Conservation (phyloP, 23 red algal species). For the Pyropia yezoensis region DNA sequence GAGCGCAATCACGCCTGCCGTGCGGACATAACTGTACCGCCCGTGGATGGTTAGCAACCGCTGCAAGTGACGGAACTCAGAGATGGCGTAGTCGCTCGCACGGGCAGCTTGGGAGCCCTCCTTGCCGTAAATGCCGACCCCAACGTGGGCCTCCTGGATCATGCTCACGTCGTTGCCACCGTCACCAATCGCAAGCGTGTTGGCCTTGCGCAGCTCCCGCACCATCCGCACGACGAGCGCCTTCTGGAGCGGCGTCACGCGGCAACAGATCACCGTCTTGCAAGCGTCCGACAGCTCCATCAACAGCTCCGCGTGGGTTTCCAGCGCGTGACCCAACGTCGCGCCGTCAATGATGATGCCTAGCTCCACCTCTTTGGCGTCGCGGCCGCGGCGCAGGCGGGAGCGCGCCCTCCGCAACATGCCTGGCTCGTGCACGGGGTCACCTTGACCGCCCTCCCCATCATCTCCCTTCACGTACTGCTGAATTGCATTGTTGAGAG, state of each 20-base stretch:
- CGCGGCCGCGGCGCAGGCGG: conserved; percentile 2
- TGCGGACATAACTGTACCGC: conserved; percentile 62
- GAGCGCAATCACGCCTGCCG: conserved; percentile 74
- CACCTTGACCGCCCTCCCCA: not conserved
- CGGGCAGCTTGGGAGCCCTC: conserved; percentile 83
- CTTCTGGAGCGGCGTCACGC: conserved; percentile 87
- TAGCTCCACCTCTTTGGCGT: conserved; percentile 27
- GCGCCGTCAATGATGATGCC: conserved; percentile 80
- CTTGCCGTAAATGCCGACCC: conserved; percentile 79
- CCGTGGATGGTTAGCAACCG: conserved; percentile 69
- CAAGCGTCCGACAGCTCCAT: conserved; percentile 72
- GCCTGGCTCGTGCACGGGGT: not conserved
- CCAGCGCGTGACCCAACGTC: conserved; percentile 53
- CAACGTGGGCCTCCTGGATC: conserved; percentile 93
- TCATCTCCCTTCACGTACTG: not conserved
- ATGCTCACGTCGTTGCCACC: conserved; percentile 93
- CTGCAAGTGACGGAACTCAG: conserved; percentile 63
- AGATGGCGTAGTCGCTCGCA: conserved; percentile 70
- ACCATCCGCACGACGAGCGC: conserved; percentile 84
- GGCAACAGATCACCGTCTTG: conserved; percentile 87
- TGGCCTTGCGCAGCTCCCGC: conserved; percentile 35
- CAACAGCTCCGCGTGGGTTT: conserved; percentile 63
- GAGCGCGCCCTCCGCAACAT: conserved; percentile 2
- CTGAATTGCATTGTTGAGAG: conserved; percentile 12
- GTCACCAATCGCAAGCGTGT: conserved; percentile 84